Evolutionary conservation across 306 rosid genomes (phyloP).

Genomic region (Comarum palustre): DNA sequence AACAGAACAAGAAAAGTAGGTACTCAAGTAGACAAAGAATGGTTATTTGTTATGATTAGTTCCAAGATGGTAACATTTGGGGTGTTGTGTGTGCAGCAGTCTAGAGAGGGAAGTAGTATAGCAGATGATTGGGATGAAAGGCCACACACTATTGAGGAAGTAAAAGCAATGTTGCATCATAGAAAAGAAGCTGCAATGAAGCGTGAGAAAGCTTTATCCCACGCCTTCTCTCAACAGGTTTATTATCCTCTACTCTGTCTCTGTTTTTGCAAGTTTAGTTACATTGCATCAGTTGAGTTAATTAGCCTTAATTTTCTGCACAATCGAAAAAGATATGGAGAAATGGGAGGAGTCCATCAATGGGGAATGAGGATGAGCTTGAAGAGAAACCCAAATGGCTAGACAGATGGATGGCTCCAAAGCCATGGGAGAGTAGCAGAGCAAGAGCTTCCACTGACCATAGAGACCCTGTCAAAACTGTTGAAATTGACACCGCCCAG

Average conservation of each 20-base stretch:
- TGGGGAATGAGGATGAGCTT: constrained; percentile 73
- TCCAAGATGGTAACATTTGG: constrained; percentile 1
- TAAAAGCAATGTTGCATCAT: constrained; percentile 85
- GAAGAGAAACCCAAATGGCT: constrained; percentile 79
- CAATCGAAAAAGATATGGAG: constrained; percentile 68
- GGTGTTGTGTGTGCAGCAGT: constrained; percentile 25
- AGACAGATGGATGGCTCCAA: constrained; percentile 75
- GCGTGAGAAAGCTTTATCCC: constrained; percentile 71
- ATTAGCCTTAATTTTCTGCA: constrained; percentile 9
- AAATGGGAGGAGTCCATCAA: constrained; percentile 64
- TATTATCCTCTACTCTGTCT: not conserved
- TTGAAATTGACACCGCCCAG: constrained; percentile 82
- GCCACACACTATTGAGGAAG: constrained; percentile 83
- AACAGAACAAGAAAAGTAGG: not conserved
- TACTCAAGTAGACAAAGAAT: not conserved
- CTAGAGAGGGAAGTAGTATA: constrained; percentile 82
- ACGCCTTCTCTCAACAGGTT: constrained; percentile 86
- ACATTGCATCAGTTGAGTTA: constrained; percentile 18
- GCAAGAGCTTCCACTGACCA: constrained; percentile 89
- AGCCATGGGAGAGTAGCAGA: constrained; percentile 78
- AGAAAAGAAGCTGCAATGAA: constrained; percentile 76
- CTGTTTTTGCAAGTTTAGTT: not conserved
- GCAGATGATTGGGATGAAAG: constrained; percentile 93
- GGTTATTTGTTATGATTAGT: constrained; percentile 14
- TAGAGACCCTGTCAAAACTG: constrained; percentile 73